These are phyloP conservation scores for Alternaria hordeiaustralica DNA, from an alignment of 2,329 filamentous ascomycete genomes.

Conservation along the genomic window DNA sequence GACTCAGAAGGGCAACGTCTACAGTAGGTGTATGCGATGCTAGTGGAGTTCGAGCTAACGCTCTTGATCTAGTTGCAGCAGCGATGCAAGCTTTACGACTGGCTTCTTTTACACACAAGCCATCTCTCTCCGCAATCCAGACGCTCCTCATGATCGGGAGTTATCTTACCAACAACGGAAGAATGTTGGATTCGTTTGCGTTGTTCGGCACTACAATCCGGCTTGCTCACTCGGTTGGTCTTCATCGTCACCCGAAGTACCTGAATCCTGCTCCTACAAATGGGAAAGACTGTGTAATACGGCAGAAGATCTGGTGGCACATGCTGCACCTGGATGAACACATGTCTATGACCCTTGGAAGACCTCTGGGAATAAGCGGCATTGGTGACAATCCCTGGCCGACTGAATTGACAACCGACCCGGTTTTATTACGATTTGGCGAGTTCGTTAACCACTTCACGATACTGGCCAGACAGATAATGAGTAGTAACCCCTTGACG, in stretches of 20 bases:
- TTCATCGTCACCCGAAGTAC: slow-evolving; percentile 57
- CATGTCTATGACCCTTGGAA: slow-evolving; percentile 58
- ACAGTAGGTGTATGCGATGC: slow-evolving; percentile 46
- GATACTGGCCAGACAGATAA: slow-evolving; percentile 55
- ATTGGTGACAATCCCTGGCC: slow-evolving; percentile 58
- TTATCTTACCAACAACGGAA: slow-evolving; percentile 58
- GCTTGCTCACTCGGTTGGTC: slow-evolving; percentile 57
- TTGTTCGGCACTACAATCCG: slow-evolving; percentile 58
- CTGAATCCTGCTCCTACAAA: slow-evolving; percentile 52
- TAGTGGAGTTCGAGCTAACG: background rate
- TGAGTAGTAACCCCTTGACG: slow-evolving; percentile 53
- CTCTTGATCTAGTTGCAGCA: slow-evolving; percentile 51
- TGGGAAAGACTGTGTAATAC: slow-evolving; percentile 50
- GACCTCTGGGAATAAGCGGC: slow-evolving; percentile 57
- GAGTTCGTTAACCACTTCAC: slow-evolving; percentile 58
- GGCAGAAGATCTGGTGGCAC: slow-evolving; percentile 60
- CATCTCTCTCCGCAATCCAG: slow-evolving; percentile 55
- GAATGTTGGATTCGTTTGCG: slow-evolving; percentile 59
- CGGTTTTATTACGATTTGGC: slow-evolving; percentile 52
- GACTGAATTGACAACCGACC: slow-evolving; percentile 54
- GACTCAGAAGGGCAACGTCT: slow-evolving; percentile 51
- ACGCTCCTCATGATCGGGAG: slow-evolving; percentile 57
- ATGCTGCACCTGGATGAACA: slow-evolving; percentile 61
- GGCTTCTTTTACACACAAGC: slow-evolving; percentile 57
- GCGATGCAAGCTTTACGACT: slow-evolving; percentile 59